Percentiles rank a stretch among this genome's conserved stretches.
These are phyloP conservation scores for Brachypodium distachyon DNA, from an alignment of 202 grass and related monocot species.

Conservation along the genomic window DNA sequence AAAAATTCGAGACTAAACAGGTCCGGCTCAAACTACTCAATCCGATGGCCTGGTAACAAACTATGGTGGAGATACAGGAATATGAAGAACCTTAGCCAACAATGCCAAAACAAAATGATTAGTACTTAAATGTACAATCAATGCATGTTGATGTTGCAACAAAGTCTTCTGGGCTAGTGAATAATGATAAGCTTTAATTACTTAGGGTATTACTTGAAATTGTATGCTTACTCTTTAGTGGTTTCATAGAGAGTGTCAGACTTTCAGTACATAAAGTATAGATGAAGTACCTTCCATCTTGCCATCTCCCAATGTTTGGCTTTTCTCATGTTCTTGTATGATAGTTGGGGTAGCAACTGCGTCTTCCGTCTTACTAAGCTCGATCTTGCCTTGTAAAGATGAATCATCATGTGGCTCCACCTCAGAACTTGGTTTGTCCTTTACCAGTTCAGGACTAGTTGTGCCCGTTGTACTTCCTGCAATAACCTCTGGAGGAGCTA, in stretches of 20 bases:
- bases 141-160: background rate
- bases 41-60: background rate
- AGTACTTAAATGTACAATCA: background rate
- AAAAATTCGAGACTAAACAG: background rate
- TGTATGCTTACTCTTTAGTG: constrained; percentile 6
- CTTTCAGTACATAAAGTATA: background rate
- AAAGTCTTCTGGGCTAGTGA: background rate
- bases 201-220: background rate
- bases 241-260: constrained; percentile 5
- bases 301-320: constrained; percentile 39
- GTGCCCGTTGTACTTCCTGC: constrained; percentile 31
- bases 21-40: background rate
- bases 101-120: background rate
- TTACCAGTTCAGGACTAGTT: constrained; percentile 25
- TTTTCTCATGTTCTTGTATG: constrained; percentile 26
- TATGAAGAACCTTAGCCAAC: background rate
- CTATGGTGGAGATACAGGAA: constrained; percentile 3
- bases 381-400: constrained; percentile 22
- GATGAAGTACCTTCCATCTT: constrained; percentile 41
- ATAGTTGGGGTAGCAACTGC: constrained; percentile 14
- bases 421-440: constrained; percentile 33
- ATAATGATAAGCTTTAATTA: constrained; percentile 9
- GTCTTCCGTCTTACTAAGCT: constrained; percentile 29
- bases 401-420: constrained; percentile 18
- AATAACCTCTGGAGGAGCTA: constrained; percentile 28